Base-by-base conservation (phyloP, 352 stramenopile species). In the Thalassiosira livingstoniorum region DNA sequence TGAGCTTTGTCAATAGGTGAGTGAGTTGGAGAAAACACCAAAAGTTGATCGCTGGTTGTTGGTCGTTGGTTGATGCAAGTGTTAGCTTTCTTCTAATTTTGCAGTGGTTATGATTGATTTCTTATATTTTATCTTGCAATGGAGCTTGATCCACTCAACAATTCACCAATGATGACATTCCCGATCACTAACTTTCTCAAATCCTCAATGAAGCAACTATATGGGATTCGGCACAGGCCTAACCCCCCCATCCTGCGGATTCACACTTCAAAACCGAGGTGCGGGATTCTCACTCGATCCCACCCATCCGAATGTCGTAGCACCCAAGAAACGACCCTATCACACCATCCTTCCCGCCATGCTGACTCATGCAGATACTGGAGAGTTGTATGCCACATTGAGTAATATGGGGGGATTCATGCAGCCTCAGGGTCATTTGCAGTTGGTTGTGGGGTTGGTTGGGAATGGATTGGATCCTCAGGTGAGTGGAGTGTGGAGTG, bases 311-410 rank as follows among this genome's bases (percentile, higher is more conserved):
- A 99, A 99, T 89, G 91, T 85, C 0, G 60, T 98, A 23, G 96
- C 89, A 23, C 95, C 96, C 4, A 79, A 85, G 37, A 99, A 99
- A 80, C 89, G 97, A 35, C 97, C 97, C 2, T 99, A 98, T 92
- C 97, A 99, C 88, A 99, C 97, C 7, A 99, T 99, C 82, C 99
- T 99, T 70, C 97, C 97, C 42, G 96, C 88, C 35, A 95, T 99
- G 60, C 86, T 96, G 23, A 98, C 97, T 25, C 94, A 97, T 65
- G 75, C 83, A 0, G 95, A 94, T 51, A 96, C 95, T 0, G 89
- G 95, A 29, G 93, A 97, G 27, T 82, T 98, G 11, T 97, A 97
- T 83, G 95, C 96, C n/a, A 97, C 92, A 18, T 96, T 98, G n/a
- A 89, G 75, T 25, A 94, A 94, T 54, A 97, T 97, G 94, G 94